These are phyloP conservation scores for Russula sp. DNA, from an alignment of 768 basidiomycete genomes.

Conservation along the genomic window DNA sequence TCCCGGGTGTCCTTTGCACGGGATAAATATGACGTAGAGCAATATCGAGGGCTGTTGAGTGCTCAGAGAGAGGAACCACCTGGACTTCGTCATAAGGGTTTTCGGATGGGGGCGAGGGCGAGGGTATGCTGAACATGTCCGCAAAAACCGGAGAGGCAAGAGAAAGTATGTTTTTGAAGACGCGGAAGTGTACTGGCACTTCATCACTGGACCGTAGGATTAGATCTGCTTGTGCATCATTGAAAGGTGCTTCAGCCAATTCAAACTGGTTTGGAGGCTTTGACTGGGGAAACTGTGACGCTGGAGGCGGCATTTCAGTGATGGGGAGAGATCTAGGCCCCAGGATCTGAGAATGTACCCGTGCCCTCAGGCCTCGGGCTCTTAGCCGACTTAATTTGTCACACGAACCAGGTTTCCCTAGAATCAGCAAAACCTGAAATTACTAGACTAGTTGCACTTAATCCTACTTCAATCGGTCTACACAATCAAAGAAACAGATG, in stretches of 20 bases:
- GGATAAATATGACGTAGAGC: conserved; percentile 26
- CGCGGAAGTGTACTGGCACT: conserved; percentile 19
- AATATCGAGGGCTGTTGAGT: conserved; percentile 14
- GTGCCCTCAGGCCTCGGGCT: no score
- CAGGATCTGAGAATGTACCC: neutral
- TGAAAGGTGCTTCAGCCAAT: conserved; percentile 12
- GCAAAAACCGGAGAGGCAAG: conserved; percentile 15
- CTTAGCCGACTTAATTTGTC: no score
- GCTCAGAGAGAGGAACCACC: conserved; percentile 13
- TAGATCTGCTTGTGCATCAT: conserved; percentile 12
- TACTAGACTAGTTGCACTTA: no score
- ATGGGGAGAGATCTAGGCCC: neutral
- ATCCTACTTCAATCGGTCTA: no score
- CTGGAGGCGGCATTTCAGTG: neutral
- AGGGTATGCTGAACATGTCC: conserved; percentile 22
- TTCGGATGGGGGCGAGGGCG: neutral
- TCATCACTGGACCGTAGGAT: conserved; percentile 13
- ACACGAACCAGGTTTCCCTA: no score
- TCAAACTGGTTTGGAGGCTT: neutral
- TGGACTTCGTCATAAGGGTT: neutral
- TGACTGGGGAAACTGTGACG: no score
- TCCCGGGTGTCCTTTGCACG: neutral
- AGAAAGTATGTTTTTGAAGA: conserved; percentile 22
- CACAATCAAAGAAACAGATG: neutral
- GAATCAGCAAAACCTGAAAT: no score